Evolutionary conservation across 1,284 basidiomycete species (phyloP).

Genomic region (Inonotus hispidus): DNA sequence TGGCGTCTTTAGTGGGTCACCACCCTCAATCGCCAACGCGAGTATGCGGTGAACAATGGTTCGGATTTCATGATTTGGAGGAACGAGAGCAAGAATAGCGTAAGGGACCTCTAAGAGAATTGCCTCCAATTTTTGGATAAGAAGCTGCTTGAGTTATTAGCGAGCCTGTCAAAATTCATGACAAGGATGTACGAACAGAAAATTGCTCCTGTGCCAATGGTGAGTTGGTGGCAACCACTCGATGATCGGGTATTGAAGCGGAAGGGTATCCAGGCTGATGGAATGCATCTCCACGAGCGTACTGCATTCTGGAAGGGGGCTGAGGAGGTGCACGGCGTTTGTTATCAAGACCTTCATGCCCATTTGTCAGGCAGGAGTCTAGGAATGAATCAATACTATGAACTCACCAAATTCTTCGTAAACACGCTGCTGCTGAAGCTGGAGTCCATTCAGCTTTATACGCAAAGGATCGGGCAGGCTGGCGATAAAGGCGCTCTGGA

Average conservation of each 20-base stretch:
- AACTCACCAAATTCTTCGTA: constrained; percentile 90
- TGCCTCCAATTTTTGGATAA: constrained; percentile 79
- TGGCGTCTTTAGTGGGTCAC: constrained; percentile 81
- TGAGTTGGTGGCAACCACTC: constrained; percentile 34
- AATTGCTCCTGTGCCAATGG: constrained; percentile 68
- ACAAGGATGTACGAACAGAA: constrained; percentile 38
- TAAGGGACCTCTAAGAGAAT: constrained; percentile 65
- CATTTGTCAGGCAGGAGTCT: not conserved
- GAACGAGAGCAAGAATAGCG: constrained; percentile 61
- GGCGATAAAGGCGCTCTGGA: constrained; percentile 70
- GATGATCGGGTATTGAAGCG: constrained; percentile 35
- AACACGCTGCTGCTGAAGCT: constrained; percentile 78
- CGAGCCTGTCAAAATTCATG: not conserved
- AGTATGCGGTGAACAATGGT: constrained; percentile 80
- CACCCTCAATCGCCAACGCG: constrained; percentile 70
- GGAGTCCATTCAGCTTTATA: constrained; percentile 80
- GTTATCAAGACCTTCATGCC: constrained; percentile 39
- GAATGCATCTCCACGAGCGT: constrained; percentile 40
- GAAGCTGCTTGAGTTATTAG: constrained; percentile 34
- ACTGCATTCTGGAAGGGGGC: constrained; percentile 60
- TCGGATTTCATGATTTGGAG: constrained; percentile 83
- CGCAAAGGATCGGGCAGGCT: constrained; percentile 88
- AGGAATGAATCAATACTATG: not conserved
- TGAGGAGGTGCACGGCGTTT: constrained; percentile 44
- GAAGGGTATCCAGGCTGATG: constrained; percentile 40